Conservation (phyloP, 495 filamentous ascomycete genomes). For the Aspergillus homomorphus region DNA sequence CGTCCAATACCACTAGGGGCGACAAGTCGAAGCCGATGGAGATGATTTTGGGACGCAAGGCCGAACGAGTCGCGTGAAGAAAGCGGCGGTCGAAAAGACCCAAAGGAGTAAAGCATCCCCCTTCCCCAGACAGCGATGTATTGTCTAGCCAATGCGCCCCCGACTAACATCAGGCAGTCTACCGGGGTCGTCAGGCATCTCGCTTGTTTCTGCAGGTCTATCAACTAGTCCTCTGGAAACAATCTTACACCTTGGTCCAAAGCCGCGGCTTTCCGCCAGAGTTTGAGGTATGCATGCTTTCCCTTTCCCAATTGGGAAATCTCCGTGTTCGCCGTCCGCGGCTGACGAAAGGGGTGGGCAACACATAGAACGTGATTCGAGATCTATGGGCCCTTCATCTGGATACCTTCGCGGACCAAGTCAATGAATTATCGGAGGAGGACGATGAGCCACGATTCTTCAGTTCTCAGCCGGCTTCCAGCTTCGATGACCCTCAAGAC, state of each 20-base stretch:
- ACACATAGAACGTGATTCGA: conserved; percentile 49
- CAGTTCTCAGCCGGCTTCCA: conserved; percentile 47
- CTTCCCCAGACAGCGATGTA: too few relatives aligned
- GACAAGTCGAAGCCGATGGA: conserved; percentile 66
- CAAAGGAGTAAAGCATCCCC: conserved; percentile 40
- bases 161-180: conserved; percentile 35
- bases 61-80: conserved; percentile 53
- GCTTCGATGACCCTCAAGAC: conserved; percentile 26
- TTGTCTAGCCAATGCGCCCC: too few relatives aligned
- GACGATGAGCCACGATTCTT: conserved; percentile 42
- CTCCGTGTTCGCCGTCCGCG: not conserved
- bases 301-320: not conserved
- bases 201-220: conserved; percentile 79
- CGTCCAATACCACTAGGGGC: conserved; percentile 25
- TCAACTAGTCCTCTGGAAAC: conserved; percentile 81
- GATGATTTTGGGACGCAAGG: conserved; percentile 71
- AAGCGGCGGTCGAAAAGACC: conserved; percentile 50
- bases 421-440: conserved; percentile 32
- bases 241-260: conserved; percentile 61
- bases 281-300: conserved; percentile 52
- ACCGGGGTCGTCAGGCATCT: conserved; percentile 60
- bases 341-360: conserved; percentile 2
- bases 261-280: conserved; percentile 59
- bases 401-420: conserved; percentile 43
- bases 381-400: conserved; percentile 71